These are phyloP conservation scores for Nicotiana knightiana DNA, from an alignment of 257 asterid genomes.

Conservation along the genomic window DNA sequence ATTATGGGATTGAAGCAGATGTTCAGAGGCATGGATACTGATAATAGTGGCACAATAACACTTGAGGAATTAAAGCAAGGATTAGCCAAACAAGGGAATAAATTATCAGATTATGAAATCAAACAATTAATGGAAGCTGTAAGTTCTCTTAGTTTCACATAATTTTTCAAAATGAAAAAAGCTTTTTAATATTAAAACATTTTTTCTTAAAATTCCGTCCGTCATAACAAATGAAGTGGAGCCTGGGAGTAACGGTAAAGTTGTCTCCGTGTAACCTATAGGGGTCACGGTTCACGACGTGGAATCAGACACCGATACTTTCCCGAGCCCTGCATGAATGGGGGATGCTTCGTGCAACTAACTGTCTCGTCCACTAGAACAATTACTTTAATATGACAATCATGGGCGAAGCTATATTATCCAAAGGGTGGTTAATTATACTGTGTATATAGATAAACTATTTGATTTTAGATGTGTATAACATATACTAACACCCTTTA, in stretches of 20 bases:
- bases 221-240: not conserved
- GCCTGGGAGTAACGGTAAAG: not conserved
- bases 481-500: no score
- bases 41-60: slow-evolving; percentile 60
- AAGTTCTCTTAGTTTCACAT: slow-evolving; percentile 14
- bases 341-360: no score
- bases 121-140: slow-evolving; percentile 64
- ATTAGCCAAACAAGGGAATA: slow-evolving; percentile 53
- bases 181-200: not conserved
- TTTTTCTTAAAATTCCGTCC: not conserved
- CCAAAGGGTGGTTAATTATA: no score
- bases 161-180: not conserved
- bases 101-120: slow-evolving; percentile 52
- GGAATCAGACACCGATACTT: no score
- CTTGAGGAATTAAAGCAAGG: slow-evolving; percentile 65
- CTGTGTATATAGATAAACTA: no score
- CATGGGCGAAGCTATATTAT: no score
- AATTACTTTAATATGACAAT: not conserved
- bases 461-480: no score
- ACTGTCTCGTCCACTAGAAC: not conserved
- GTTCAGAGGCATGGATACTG: slow-evolving; percentile 66
- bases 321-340: no score
- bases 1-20: slow-evolving; percentile 57
- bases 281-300: no score
- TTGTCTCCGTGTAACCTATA: no score